Evolutionary conservation across 2,329 filamentous ascomycete species (phyloP).

Genomic region (Trichoderma harzianum): DNA sequence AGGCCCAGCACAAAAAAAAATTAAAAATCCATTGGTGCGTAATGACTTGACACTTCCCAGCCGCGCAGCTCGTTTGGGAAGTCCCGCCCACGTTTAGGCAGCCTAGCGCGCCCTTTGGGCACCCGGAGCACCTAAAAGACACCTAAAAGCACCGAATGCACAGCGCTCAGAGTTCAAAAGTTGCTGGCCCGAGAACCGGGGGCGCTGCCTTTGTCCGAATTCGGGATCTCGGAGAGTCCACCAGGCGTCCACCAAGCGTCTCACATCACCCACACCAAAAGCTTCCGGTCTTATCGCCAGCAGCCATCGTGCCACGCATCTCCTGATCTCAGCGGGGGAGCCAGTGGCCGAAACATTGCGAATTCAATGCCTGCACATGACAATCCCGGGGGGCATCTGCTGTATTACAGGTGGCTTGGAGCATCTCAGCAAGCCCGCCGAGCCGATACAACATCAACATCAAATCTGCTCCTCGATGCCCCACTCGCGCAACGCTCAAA

Average conservation of each 20-base stretch:
- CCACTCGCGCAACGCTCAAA: background rate
- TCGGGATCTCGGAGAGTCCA: constrained; percentile 13
- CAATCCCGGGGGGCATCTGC: background rate
- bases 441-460: background rate
- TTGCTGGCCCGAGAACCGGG: background rate
- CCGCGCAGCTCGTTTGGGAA: background rate
- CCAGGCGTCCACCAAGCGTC: background rate
- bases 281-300: background rate
- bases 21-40: background rate
- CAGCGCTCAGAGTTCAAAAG: background rate
- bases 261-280: background rate
- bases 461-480: background rate
- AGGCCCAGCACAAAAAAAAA: background rate
- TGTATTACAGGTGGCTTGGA: background rate
- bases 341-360: background rate
- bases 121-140: background rate
- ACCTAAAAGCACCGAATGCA: background rate
- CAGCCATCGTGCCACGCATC: constrained; percentile 8
- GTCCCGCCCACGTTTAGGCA: constrained; percentile 4
- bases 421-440: background rate
- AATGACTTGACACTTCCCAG: background rate
- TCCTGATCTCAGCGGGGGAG: constrained; percentile 5
- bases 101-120: background rate
- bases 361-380: background rate
- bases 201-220: constrained; percentile 6